Evolutionary conservation across 169 alveolate species (phyloP), one percentile per base, ranked within the genome.

Genomic region (Plasmodium yoelii): DNA sequence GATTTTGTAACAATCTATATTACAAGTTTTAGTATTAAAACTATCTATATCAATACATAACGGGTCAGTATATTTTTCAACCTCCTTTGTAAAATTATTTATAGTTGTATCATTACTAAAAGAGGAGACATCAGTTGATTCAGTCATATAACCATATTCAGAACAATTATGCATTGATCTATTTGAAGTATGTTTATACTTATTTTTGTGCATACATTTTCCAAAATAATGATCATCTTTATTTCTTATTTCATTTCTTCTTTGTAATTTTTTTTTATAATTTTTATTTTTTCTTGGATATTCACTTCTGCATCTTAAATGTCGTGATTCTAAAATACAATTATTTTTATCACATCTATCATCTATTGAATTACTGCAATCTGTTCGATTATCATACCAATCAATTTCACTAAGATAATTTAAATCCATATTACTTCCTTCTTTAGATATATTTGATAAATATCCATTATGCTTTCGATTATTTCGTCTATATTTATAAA

Each of bases 31-130:
- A 12, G 59, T 15, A 46, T 68, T 49, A 44, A 26, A n/a, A 5
- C 26, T 42, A 1, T 70, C 87, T 22, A 86, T 53, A 46, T 69
- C 65, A 24, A 61, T 63, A n/a, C 51, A 86, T 5, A 86, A 22
- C 4, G 24, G 39, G 60, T 86, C 91, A 55, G 69, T 86, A 6
- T 55, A 46, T 4, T 56, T 86, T 42, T 70, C 71, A 10, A 86
- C 22, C 19, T 69, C 61, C 24, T 70, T 15, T 1, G 46, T 10
- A 86, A 86, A 86, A 34, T 86, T 44, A 1, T 68, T 87, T 10
- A 86, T 59, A 15, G 55, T 70, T 10, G 26, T 47, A 28, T 59
- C 73, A 44, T 72, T 74, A 15, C 67, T 86, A 51, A 64, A 86
- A 22, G 67, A 61, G 26, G 64, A 44, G 4, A 13, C 19, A 49